Evolutionary conservation across 805 yeast species (phyloP).

Genomic region (Lachancea quebecensis): DNA sequence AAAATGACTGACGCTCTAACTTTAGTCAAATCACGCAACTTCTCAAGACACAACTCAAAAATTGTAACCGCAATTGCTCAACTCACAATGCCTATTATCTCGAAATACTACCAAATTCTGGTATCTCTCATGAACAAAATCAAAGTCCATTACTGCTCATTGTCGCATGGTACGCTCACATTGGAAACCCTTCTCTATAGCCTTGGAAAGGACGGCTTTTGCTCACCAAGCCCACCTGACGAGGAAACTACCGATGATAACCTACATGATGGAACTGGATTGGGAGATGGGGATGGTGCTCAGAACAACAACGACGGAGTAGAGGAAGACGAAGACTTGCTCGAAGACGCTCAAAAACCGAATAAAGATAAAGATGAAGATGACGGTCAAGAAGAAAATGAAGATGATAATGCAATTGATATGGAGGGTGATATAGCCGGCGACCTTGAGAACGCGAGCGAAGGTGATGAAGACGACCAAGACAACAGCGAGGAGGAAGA

Average conservation of each 20-base stretch:
- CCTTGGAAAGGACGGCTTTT: constrained; percentile 77
- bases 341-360: constrained; percentile 69
- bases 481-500: constrained; percentile 60
- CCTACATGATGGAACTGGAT: constrained; percentile 79
- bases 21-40: constrained; percentile 33
- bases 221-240: constrained; percentile 76
- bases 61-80: constrained; percentile 43
- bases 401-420: constrained; percentile 82
- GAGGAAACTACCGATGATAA: constrained; percentile 58
- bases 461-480: constrained; percentile 46
- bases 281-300: constrained; percentile 92
- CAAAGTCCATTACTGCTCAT: constrained; percentile 42
- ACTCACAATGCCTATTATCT: constrained; percentile 56
- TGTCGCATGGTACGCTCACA: constrained; percentile 56
- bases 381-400: constrained; percentile 46
- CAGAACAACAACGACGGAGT: constrained; percentile 73
- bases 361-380: constrained; percentile 66
- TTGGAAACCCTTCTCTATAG: constrained; percentile 49
- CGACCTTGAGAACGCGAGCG: constrained; percentile 70
- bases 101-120: constrained; percentile 50
- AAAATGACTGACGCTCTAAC: constrained; percentile 34
- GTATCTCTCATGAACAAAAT: constrained; percentile 38
- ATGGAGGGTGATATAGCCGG: constrained; percentile 98
- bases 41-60: constrained; percentile 33
- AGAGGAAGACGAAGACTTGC: constrained; percentile 85